These are phyloP conservation scores for Candida methanosorbosa DNA, from an alignment of 805 yeast species.

Conservation along the genomic window DNA sequence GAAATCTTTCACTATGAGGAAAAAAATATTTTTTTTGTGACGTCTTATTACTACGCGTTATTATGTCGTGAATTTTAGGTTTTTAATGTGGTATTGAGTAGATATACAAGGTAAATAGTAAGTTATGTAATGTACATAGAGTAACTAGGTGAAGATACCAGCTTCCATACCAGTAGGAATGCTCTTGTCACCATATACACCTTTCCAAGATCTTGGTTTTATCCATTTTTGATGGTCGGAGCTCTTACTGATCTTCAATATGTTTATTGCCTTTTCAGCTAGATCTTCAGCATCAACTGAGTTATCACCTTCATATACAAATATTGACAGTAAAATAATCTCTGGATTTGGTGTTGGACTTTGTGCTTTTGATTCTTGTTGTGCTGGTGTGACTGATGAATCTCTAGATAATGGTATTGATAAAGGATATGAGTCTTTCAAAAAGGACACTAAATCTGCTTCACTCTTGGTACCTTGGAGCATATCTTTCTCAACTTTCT, in stretches of 20 bases:
- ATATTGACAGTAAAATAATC: constrained; percentile 23
- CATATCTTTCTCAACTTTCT: not conserved
- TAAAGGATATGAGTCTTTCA: constrained; percentile 7
- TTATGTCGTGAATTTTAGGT: too few relatives aligned
- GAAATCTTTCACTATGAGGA: too few relatives aligned
- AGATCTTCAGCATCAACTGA: constrained; percentile 55
- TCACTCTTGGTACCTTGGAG: constrained; percentile 1
- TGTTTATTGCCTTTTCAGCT: constrained; percentile 28
- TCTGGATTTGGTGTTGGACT: constrained; percentile 2
- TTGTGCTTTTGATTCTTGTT: not conserved
- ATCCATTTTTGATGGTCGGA: constrained; percentile 21
- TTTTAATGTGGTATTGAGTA: too few relatives aligned
- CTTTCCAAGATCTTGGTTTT: constrained; percentile 74
- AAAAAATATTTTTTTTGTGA: too few relatives aligned
- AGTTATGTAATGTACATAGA: too few relatives aligned
- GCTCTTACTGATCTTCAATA: constrained; percentile 7
- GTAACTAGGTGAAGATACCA: constrained; percentile 48
- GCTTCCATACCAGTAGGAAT: constrained; percentile 64
- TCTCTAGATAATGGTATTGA: constrained; percentile 8
- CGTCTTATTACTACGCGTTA: too few relatives aligned
- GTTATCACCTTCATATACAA: constrained; percentile 89
- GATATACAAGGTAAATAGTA: too few relatives aligned
- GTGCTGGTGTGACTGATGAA: constrained; percentile 1
- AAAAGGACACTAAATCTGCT: constrained; percentile 1
- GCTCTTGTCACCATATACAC: constrained; percentile 72